These are phyloP conservation scores for Candida tibetensis DNA, from an alignment of 805 yeast species.

Conservation along the genomic window DNA sequence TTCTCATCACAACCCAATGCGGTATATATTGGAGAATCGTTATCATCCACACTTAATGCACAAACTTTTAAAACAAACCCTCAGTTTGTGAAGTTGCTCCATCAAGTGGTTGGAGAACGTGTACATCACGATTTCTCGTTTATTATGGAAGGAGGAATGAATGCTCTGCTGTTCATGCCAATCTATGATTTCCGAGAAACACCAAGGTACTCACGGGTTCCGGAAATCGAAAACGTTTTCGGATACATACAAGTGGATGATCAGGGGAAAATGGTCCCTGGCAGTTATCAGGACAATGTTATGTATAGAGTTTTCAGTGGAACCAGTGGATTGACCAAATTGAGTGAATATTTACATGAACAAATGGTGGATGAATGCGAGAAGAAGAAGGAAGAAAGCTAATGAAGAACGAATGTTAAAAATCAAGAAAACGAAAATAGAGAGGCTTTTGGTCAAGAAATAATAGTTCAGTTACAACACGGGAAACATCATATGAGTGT, in stretches of 20 bases:
- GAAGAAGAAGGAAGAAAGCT: background rate
- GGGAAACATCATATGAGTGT: no score
- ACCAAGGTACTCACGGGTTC: slow-evolving; percentile 63
- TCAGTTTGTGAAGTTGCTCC: slow-evolving; percentile 26
- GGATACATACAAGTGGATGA: slow-evolving; percentile 65
- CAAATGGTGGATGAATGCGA: slow-evolving; percentile 22
- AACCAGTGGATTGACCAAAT: slow-evolving; percentile 46
- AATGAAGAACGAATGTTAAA: no score
- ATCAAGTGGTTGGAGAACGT: slow-evolving; percentile 20
- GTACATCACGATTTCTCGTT: slow-evolving; percentile 49
- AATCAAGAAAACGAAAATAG: no score
- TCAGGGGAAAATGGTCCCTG: slow-evolving; percentile 52
- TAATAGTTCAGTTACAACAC: no score
- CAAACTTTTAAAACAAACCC: slow-evolving; percentile 24
- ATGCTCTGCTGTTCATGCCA: slow-evolving; percentile 58
- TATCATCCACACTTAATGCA: slow-evolving; percentile 16
- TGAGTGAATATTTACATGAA: slow-evolving; percentile 51
- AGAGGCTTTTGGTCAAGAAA: no score
- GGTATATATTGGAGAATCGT: slow-evolving; percentile 7
- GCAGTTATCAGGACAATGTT: slow-evolving; percentile 54
- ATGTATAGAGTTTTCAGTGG: slow-evolving; percentile 53
- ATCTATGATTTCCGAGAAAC: slow-evolving; percentile 66
- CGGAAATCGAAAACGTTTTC: slow-evolving; percentile 66
- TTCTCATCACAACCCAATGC: slow-evolving; percentile 11
- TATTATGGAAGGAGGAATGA: slow-evolving; percentile 53